Base-by-base conservation (phyloP, 176 grass and related monocot species). In the Phoenix roebelenii region DNA sequence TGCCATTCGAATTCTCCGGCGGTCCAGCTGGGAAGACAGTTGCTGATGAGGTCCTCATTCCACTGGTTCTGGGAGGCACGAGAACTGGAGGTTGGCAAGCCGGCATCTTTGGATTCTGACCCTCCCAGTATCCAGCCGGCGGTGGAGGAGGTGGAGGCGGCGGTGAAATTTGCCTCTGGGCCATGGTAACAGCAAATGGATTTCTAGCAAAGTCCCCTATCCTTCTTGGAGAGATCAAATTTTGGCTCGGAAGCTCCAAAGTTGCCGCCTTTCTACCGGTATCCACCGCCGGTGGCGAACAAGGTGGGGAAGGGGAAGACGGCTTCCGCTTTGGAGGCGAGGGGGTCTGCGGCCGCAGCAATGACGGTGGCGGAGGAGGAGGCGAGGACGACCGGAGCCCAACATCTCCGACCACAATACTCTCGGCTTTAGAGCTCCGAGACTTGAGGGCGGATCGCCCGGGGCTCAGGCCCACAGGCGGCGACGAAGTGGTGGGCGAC, bases 61-160 rank as follows among this genome's bases (percentile, higher is more conserved):
- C 19, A 48, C 58, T 51, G 3, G 25, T 49, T 12, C 66, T 74
- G 23, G 84, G 79, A 67, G 65, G 71, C 6, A 67, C 51, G 53
- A 82, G 74, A 24, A 76, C 17, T 3, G 78, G 78, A n/a, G 84
- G 84, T 16, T 63, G 70, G 70, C 72, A 30, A 30, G 18, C n/a
- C 2, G 65, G 26, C 52, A 22, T 15, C 65, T 56, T 68, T 16
- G 15, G 51, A 39, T 57, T 54, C 25, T 22, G 78, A 74, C 3
- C 74, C 14, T 65, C 63, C 39, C 5, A 23, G 22, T 15, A 52
- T 17, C 5, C 49, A 17, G 5, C n/a, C 51, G 79, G 56, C 10
- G 79, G 61, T 57, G 24, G 60, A 48, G 25, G 73, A 73, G 51
- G 54, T 23, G 18, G 72, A 28, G 51, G 76, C 55, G 51, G 83